Percentiles rank a stretch among this genome's conserved stretches.
These are phyloP conservation scores for Cystobasidium ongulense DNA, from an alignment of 768 basidiomycete species.

Conservation along the genomic window DNA sequence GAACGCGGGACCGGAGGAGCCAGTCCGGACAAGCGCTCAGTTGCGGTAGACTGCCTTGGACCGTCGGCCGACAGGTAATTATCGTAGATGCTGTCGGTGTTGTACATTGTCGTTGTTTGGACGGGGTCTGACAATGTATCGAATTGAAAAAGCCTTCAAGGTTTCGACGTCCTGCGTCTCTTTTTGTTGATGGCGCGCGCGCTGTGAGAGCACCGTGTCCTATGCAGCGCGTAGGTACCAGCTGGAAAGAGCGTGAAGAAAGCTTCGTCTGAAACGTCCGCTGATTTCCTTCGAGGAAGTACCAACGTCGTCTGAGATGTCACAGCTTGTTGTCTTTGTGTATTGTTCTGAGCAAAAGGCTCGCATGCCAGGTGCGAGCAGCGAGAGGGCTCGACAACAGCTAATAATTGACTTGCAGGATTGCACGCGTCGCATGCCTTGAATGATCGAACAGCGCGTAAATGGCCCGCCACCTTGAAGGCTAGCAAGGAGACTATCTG, in stretches of 20 bases:
- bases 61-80: conserved; percentile 8
- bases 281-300: neutral
- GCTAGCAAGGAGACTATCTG: neutral
- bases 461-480: neutral
- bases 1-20: conserved; percentile 22
- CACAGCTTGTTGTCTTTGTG: neutral
- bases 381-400: neutral
- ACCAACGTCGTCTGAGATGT: neutral
- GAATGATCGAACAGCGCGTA: neutral
- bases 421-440: neutral
- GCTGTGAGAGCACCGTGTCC: neutral
- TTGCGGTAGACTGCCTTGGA: neutral
- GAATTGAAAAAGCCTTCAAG: neutral
- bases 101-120: neutral
- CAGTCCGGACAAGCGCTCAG: conserved; percentile 20
- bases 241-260: neutral
- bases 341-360: neutral
- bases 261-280: neutral
- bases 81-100: conserved; percentile 27
- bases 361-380: neutral
- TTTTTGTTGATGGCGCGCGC: neutral
- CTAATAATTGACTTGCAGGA: neutral
- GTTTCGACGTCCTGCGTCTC: conserved; percentile 3
- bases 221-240: neutral
- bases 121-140: neutral